Percentiles rank a stretch among this genome's conserved stretches.
Conservation (phyloP, 2,329 filamentous ascomycete genomes). For the Pseudophaeomoniella oleicola region DNA sequence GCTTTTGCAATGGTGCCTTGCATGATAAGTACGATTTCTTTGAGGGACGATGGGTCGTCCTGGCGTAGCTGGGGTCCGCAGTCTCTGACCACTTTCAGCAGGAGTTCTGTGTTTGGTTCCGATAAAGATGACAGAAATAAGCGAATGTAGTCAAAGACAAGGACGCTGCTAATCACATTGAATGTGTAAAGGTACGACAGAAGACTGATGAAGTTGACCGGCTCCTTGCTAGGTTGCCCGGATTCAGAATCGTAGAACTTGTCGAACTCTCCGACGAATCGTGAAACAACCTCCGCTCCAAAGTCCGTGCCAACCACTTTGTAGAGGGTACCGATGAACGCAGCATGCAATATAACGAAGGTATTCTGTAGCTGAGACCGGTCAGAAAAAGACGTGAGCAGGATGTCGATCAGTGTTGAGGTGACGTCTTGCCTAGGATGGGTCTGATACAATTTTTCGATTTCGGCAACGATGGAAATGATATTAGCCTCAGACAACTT, state of each 20-base stretch:
- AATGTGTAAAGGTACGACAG: conserved; percentile 85
- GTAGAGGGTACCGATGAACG: conserved; percentile 78
- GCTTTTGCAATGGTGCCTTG: conserved; percentile 55
- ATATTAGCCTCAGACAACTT: conserved; percentile 85
- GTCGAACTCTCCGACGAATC: conserved; percentile 61
- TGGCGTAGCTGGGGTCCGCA: conserved; percentile 71
- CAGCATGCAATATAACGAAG: conserved; percentile 78
- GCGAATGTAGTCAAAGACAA: conserved; percentile 85
- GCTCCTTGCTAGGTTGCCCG: conserved; percentile 39
- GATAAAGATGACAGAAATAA: conserved; percentile 60
- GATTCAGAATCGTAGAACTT: conserved; percentile 39
- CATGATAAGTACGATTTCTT: conserved; percentile 72
- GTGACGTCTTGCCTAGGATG: conserved; percentile 84
- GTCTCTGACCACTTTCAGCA: conserved; percentile 69
- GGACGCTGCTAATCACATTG: conserved; percentile 64
- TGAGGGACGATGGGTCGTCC: conserved; percentile 76
- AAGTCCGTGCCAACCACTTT: conserved; percentile 79
- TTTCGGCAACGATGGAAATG: conserved; percentile 64
- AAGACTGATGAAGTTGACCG: conserved; percentile 66
- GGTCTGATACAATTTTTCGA: conserved; percentile 70
- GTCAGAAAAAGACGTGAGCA: conserved; percentile 69
- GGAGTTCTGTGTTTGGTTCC: conserved; percentile 75
- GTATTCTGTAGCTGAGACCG: conserved; percentile 68
- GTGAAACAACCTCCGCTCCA: conserved; percentile 71
- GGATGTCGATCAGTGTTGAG: conserved; percentile 58